phyloP scores from a whole-genome alignment of 495 filamentous ascomycete genomes.

The Tuber brumale region DNA sequence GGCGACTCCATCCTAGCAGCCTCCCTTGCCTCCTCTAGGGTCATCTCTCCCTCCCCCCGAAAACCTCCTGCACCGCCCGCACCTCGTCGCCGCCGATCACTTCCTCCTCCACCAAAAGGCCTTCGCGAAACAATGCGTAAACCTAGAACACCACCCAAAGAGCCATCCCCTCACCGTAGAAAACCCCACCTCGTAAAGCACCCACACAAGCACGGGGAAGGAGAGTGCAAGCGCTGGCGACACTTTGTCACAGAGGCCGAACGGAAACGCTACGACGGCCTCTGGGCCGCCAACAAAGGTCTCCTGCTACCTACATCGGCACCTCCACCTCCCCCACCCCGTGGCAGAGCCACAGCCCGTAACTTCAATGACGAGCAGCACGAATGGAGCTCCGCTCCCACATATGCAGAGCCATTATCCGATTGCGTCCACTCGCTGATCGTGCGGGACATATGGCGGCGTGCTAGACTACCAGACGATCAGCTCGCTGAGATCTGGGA shows the following conservation, averaged over 20 bases:
- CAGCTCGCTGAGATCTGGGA: slow-evolving; percentile 77
- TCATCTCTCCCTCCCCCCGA: slow-evolving; percentile 49
- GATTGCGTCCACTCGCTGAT: slow-evolving; percentile 70
- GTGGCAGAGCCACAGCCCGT: slow-evolving; percentile 10
- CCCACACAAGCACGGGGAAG: slow-evolving; percentile 82
- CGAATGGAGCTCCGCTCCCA: slow-evolving; percentile 28
- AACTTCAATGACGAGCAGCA: slow-evolving; percentile 15
- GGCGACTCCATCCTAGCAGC: slow-evolving; percentile 76
- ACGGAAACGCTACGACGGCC: slow-evolving; percentile 86
- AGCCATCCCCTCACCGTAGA: slow-evolving; percentile 47
- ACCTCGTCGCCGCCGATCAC: slow-evolving; percentile 41
- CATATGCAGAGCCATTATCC: slow-evolving; percentile 14
- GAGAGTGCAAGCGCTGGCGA: slow-evolving; percentile 75
- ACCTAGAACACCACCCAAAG: slow-evolving; percentile 56
- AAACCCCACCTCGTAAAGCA: slow-evolving; percentile 50
- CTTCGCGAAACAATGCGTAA: slow-evolving; percentile 67
- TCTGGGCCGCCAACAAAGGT: slow-evolving; percentile 91
- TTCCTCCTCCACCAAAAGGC: slow-evolving; percentile 43
- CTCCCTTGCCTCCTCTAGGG: slow-evolving; percentile 67
- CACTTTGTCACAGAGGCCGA: slow-evolving; percentile 69
- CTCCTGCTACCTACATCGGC: slow-evolving; percentile 45
- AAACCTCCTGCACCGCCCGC: slow-evolving; percentile 32
- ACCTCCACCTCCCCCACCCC: slow-evolving; percentile 12
- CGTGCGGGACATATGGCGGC: slow-evolving; percentile 76
- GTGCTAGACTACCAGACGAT: slow-evolving; percentile 62